Percentiles rank a stretch among this genome's conserved stretches.
Conservation (phyloP, 768 basidiomycete species). For the Suillus spraguei region DNA sequence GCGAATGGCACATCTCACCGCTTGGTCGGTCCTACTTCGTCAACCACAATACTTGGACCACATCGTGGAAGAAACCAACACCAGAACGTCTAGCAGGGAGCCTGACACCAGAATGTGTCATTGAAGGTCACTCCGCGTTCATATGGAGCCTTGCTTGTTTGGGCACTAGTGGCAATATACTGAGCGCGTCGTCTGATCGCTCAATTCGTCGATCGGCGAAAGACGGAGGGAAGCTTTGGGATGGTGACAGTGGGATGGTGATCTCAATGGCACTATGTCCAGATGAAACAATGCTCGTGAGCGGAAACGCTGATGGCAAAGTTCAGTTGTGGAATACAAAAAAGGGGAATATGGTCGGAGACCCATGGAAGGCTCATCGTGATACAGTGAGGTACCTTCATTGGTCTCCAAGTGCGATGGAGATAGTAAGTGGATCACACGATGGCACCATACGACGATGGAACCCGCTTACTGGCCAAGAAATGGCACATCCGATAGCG, state of each 20-base stretch:
- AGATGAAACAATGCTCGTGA: not conserved
- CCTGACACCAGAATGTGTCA: not conserved
- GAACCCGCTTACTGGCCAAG: slow-evolving; percentile 10
- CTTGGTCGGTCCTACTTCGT: not conserved
- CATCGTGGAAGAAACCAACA: not conserved
- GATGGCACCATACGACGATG: slow-evolving; percentile 19
- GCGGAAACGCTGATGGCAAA: not conserved
- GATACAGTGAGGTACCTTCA: slow-evolving; percentile 7
- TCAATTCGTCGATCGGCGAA: not conserved
- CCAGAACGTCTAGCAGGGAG: not conserved
- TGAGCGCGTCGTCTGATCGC: not conserved
- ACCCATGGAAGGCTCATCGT: slow-evolving; percentile 1
- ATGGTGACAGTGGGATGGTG: not conserved
- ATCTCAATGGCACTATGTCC: not conserved
- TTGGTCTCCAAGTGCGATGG: slow-evolving; percentile 17
- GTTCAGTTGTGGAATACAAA: not conserved
- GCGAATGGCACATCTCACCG: not conserved
- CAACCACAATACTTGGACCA: not conserved
- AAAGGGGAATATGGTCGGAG: not conserved
- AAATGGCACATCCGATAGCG: not conserved
- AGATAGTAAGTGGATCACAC: slow-evolving; percentile 14
- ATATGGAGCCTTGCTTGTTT: not conserved
- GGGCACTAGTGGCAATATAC: not conserved
- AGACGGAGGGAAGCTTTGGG: not conserved
- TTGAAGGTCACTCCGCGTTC: not conserved